Evolutionary conservation across 805 yeast species (phyloP), one percentile per base, ranked within the genome.

Genomic region (Wickerhamomyces hampshirensis): DNA sequence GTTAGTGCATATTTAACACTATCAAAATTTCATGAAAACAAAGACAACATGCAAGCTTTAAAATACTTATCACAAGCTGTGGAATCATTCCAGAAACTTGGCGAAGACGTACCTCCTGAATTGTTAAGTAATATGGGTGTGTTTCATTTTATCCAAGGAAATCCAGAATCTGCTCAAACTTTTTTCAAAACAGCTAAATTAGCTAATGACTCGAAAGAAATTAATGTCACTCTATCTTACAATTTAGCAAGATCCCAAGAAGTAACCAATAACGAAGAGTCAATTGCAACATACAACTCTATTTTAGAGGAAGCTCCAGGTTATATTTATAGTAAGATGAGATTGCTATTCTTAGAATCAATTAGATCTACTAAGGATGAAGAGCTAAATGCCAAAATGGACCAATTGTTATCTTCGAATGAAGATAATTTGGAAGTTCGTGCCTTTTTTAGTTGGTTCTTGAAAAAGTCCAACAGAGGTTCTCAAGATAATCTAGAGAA

Each of bases 401-500:
- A 73, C 28, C 52, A 63, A 3, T 62, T 93, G 5, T 59, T 91
- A 34, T 59, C 63, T 4, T 59, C 67, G 11, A 68, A 75, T 42
- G 70, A 77, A 1, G 73, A 77, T 8, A 75, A 86, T 52, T 62
- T 87, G 42, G 96, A 89, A 56, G 79, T 86, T 2, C 78, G 98
- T 43, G 83, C 98, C 0, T 84, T 93, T 48, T 86, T 84, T 57
- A 93, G 95, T 23, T 93, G 98, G 97, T 86, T 76, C 53, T 65
- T 88, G 47, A 67, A 62, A 42, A 75, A 73, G 53, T 79, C 82
- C 21, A 69, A 69, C 46, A 73, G 68, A 44, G 52, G 51, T n/a
- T 37, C 42, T 4, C 47, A 53, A 11, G 72, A 62, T 28, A 81
- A 75, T 44, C 56, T 74, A 24, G 96, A 87, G 58, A 80, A 85